These are phyloP conservation scores for Linum tenue DNA, from an alignment of 345 rosid species.

Conservation along the genomic window DNA sequence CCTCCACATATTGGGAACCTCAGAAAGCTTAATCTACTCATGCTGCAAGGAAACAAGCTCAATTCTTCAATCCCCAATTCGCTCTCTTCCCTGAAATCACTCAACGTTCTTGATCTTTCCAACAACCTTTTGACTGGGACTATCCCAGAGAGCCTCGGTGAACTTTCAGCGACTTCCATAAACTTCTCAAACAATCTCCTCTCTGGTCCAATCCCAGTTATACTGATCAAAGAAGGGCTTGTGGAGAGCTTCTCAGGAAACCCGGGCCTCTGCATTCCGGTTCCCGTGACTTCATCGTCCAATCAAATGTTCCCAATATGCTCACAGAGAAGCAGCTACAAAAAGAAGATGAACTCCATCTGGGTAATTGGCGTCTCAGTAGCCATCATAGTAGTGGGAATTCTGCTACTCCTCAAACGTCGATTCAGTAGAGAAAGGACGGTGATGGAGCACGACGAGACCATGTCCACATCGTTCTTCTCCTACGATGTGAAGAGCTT, in stretches of 20 bases:
- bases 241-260: constrained; percentile 77
- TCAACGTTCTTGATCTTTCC: constrained; percentile 84
- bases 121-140: constrained; percentile 57
- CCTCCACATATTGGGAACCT: constrained; percentile 69
- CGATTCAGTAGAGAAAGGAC: constrained; percentile 36
- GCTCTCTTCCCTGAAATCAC: constrained; percentile 55
- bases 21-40: constrained; percentile 56
- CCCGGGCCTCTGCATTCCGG: constrained; percentile 69
- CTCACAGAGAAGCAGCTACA: constrained; percentile 23
- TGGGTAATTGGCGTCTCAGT: constrained; percentile 59
- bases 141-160: constrained; percentile 57
- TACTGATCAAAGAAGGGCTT: constrained; percentile 60
- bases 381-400: constrained; percentile 40
- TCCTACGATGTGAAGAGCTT: constrained; percentile 71
- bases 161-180: constrained; percentile 61
- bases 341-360: constrained; percentile 42
- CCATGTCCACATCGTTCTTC: constrained; percentile 49
- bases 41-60: constrained; percentile 59
- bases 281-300: constrained; percentile 29
- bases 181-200: constrained; percentile 71
- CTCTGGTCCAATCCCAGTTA: constrained; percentile 73
- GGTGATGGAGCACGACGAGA: constrained; percentile 49
- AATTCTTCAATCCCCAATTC: constrained; percentile 58
- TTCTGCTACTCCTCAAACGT: constrained; percentile 49
- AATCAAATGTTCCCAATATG: constrained; percentile 49